Evolutionary conservation across 73 alveolate genomes (phyloP).

Genomic region (Tetrahymena borealis): DNA sequence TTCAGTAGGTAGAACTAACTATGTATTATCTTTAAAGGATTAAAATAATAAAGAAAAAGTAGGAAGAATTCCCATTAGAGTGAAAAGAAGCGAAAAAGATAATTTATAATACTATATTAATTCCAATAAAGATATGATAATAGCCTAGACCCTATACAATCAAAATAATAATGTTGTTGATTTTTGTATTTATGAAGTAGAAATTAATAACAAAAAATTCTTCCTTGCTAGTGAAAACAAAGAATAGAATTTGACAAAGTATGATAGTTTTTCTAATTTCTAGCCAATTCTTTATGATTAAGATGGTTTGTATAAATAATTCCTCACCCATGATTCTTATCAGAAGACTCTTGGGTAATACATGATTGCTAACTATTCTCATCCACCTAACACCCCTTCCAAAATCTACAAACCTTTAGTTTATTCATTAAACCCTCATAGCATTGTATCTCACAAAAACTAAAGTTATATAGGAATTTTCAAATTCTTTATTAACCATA

Average conservation of each 20-base stretch:
- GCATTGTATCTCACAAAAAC: background rate
- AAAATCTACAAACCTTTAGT: background rate
- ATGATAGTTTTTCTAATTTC: background rate
- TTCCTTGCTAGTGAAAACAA: background rate
- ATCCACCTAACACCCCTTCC: background rate
- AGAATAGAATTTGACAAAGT: background rate
- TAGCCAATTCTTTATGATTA: background rate
- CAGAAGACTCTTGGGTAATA: background rate
- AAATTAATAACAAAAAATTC: background rate
- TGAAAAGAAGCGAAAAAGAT: background rate
- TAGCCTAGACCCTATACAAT: background rate
- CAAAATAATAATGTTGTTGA: background rate
- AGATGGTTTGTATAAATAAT: background rate
- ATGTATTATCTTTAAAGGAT: background rate
- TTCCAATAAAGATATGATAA: background rate
- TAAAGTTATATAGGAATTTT: background rate
- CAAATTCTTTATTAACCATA: background rate
- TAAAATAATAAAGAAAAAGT: background rate
- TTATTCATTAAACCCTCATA: background rate
- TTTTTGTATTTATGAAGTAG: background rate
- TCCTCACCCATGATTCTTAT: background rate
- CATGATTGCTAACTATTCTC: background rate
- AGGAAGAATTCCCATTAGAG: background rate
- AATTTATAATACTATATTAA: background rate
- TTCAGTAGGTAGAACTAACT: background rate